Percentiles rank a stretch among this genome's conserved stretches.
These are phyloP conservation scores for Eucommia ulmoides DNA, from an alignment of 257 asterid species.

Conservation along the genomic window DNA sequence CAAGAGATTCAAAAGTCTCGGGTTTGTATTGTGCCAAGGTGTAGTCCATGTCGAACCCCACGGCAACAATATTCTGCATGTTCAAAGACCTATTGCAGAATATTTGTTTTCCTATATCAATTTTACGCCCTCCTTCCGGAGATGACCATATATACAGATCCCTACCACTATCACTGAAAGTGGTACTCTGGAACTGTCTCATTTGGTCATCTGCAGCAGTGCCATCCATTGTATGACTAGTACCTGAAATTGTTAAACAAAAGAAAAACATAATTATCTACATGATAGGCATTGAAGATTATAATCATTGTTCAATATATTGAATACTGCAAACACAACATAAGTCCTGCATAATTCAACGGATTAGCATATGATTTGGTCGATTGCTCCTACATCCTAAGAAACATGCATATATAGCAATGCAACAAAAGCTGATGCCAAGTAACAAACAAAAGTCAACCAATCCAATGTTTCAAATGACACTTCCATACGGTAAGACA, in stretches of 20 bases:
- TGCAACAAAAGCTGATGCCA: background rate
- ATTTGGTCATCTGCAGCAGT: slow-evolving; percentile 12
- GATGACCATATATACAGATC: slow-evolving; percentile 60
- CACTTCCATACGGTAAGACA: too few relatives aligned
- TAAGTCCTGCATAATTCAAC: background rate
- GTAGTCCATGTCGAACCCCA: slow-evolving; percentile 97
- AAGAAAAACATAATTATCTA: slow-evolving; percentile 8
- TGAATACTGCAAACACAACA: background rate
- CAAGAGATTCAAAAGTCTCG: slow-evolving; percentile 87
- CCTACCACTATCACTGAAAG: slow-evolving; percentile 25
- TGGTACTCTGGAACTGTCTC: slow-evolving; percentile 28
- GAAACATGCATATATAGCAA: background rate
- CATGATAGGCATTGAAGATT: background rate
- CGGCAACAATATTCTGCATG: slow-evolving; percentile 84
- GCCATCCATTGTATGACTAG: slow-evolving; percentile 39
- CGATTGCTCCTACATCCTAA: background rate
- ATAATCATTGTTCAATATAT: background rate
- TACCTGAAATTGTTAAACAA: slow-evolving; percentile 29
- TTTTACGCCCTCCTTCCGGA: slow-evolving; percentile 55
- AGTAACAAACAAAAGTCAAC: too few relatives aligned
- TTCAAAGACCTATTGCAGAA: slow-evolving; percentile 91
- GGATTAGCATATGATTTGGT: too few relatives aligned
- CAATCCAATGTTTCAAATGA: too few relatives aligned
- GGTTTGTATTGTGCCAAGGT: slow-evolving; percentile 90
- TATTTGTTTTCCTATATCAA: slow-evolving; percentile 63